Percentiles rank a stretch among this genome's conserved stretches.
These are phyloP conservation scores for Sporothrix globosa DNA, from an alignment of 2,329 filamentous ascomycete species.

Conservation along the genomic window DNA sequence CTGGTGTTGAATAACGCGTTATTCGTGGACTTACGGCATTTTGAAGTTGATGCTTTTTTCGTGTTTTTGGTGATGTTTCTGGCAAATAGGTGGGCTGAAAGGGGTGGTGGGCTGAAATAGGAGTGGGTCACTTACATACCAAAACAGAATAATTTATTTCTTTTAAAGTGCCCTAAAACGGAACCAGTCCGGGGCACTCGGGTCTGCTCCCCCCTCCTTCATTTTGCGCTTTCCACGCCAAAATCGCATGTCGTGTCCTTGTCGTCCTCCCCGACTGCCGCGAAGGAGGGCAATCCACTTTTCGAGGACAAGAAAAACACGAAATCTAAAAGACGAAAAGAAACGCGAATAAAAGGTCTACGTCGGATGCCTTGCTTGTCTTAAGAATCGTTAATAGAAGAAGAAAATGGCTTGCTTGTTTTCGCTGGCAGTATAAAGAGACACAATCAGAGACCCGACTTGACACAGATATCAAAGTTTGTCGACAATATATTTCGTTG, in stretches of 20 bases:
- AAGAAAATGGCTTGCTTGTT: too few relatives aligned
- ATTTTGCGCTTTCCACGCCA: conserved; percentile 3
- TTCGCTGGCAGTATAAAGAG: neutral
- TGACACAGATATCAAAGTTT: neutral
- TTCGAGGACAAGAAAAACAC: conserved; percentile 25
- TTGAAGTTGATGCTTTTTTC: too few relatives aligned
- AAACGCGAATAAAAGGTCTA: neutral
- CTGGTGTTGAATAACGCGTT: too few relatives aligned
- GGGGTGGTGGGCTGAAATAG: too few relatives aligned
- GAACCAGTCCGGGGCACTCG: conserved; percentile 26
- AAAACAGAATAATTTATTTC: neutral
- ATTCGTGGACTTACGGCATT: too few relatives aligned
- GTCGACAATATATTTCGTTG: neutral
- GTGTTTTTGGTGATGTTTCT: too few relatives aligned
- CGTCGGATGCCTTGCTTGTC: neutral
- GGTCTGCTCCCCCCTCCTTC: neutral
- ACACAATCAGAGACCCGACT: neutral
- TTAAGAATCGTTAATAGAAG: too few relatives aligned
- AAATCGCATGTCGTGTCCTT: neutral
- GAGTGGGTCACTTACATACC: too few relatives aligned
- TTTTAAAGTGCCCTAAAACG: conserved; percentile 13
- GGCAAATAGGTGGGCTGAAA: too few relatives aligned
- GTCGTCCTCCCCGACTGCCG: conserved; percentile 5
- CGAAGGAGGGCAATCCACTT: conserved; percentile 19
- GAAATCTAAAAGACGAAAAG: neutral